These are phyloP conservation scores for Cyclostephanos invisitatus DNA, from an alignment of 108 stramenopile species.

Conservation along the genomic window DNA sequence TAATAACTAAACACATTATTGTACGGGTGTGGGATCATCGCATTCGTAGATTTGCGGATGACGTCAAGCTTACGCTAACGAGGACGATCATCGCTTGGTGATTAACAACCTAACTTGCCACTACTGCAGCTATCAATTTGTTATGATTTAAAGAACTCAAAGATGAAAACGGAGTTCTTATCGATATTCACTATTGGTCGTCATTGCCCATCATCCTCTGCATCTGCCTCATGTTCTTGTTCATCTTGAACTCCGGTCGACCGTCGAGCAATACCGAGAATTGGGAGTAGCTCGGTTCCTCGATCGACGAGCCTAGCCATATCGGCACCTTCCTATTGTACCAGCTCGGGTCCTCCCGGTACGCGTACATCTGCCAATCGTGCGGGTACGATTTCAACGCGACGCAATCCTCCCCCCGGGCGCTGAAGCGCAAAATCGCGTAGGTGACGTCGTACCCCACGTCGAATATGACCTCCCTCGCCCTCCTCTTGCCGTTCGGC, in stretches of 20 bases:
- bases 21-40: too few species aligned
- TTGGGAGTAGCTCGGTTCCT: constrained; percentile 66
- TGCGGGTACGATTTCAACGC: constrained; percentile 84
- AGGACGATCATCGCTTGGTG: too few species aligned
- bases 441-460: constrained; percentile 75
- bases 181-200: too few species aligned
- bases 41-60: too few species aligned
- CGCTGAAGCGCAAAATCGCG: constrained; percentile 55
- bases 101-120: too few species aligned
- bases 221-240: constrained; percentile 84
- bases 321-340: constrained; percentile 49
- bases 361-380: constrained; percentile 90
- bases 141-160: too few species aligned
- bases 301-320: constrained; percentile 66
- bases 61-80: too few species aligned
- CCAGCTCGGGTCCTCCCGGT: constrained; percentile 68
- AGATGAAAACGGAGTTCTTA: too few species aligned
- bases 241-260: constrained; percentile 75
- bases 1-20: too few species aligned
- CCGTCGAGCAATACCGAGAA: constrained; percentile 63
- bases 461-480: constrained; percentile 72
- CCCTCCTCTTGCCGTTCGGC: constrained; percentile 71
- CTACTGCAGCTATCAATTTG: too few species aligned
- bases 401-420: constrained; percentile 78
- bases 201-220: constrained; percentile 62